Conservation (phyloP, 768 basidiomycete species). For the Rhodotorula sphaerocarpa region DNA sequence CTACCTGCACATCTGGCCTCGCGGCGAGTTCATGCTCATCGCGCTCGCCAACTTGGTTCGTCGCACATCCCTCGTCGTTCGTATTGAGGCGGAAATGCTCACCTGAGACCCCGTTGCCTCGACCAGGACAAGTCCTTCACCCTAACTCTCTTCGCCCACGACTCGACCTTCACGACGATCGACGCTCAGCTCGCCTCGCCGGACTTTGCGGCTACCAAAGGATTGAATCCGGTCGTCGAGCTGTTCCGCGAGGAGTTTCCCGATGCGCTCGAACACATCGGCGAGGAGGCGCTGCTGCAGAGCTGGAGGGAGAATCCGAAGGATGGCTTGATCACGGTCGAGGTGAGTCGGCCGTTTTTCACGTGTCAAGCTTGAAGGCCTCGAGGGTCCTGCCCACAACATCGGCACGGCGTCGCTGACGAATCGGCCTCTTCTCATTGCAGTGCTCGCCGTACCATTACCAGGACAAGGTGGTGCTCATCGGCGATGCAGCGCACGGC, state of each 20-base stretch:
- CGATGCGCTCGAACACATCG: conserved; percentile 77
- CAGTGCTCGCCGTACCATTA: conserved; percentile 85
- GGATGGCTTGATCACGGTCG: conserved; percentile 81
- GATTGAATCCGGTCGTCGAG: conserved; percentile 19
- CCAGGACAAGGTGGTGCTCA: conserved; percentile 71
- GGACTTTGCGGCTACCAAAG: background rate
- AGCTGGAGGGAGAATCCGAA: conserved; percentile 79
- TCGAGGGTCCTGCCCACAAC: too few species aligned
- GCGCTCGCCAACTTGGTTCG: conserved; percentile 91
- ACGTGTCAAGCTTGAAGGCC: background rate
- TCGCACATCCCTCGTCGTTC: conserved; percentile 42
- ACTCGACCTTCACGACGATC: conserved; percentile 54
- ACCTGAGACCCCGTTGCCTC: background rate
- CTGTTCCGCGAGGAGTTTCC: conserved; percentile 78
- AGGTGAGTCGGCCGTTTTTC: conserved; percentile 52
- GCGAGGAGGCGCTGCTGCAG: conserved; percentile 63
- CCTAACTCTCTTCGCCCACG: conserved; percentile 80
- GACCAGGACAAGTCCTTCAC: conserved; percentile 98
- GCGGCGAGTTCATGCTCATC: conserved; percentile 98
- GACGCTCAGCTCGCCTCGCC: conserved; percentile 53
- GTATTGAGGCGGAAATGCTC: too few species aligned
- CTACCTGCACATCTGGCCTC: conserved; percentile 98
- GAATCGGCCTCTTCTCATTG: background rate
- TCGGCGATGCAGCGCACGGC: conserved; percentile 92
- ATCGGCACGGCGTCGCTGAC: too few species aligned